Conservation (phyloP, 2,329 filamentous ascomycete genomes). For the Xylaria sp. region DNA sequence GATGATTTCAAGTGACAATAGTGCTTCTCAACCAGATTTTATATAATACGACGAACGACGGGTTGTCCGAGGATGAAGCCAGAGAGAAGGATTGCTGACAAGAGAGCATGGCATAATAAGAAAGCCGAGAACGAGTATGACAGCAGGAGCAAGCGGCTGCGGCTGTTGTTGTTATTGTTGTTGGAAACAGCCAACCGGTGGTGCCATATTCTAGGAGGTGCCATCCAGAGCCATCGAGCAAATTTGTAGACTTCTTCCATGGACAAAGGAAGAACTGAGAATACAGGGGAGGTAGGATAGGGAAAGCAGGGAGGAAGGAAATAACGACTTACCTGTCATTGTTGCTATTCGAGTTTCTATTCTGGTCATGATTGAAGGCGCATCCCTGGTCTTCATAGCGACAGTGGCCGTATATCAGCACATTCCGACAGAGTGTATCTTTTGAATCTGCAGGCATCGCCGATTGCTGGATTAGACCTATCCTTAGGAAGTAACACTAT, state of each 20-base stretch:
- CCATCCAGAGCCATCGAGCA: background rate
- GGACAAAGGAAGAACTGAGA: background rate
- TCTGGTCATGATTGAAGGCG: slow-evolving; percentile 84
- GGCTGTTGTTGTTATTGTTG: too few species aligned
- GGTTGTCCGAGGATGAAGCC: background rate
- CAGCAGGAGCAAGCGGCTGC: background rate
- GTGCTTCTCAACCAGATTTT: background rate
- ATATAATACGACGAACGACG: background rate
- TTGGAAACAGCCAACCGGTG: background rate
- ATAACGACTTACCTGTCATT: slow-evolving; percentile 40
- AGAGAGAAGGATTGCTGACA: background rate
- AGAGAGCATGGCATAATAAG: background rate
- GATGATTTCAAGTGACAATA: background rate
- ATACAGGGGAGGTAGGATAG: background rate
- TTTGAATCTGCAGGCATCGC: slow-evolving; percentile 67
- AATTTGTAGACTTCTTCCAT: background rate
- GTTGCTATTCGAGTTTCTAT: slow-evolving; percentile 57
- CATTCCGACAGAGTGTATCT: slow-evolving; percentile 89
- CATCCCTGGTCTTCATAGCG: slow-evolving; percentile 91
- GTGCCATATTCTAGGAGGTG: background rate
- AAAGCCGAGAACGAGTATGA: background rate
- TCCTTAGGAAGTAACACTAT: background rate
- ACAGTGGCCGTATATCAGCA: slow-evolving; percentile 91
- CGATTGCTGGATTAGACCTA: slow-evolving; percentile 26
- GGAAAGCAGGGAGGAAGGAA: background rate